Conservation (phyloP, 768 basidiomycete genomes). For the Macrolepiota dolichaula region DNA sequence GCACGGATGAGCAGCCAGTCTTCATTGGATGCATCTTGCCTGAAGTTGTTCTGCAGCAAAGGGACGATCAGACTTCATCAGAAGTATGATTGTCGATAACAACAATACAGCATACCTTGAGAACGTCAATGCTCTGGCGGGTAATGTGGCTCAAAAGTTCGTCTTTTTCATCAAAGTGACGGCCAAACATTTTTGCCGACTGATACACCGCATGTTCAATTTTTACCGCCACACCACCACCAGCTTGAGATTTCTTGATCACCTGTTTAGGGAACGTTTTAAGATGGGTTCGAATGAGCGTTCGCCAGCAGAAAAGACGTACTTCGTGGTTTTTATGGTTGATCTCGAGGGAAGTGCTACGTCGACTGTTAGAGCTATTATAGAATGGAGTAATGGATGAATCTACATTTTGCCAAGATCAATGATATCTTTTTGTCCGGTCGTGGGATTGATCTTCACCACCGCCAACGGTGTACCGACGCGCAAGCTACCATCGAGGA, state of each 20-base stretch:
- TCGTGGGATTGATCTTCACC: constrained; percentile 84
- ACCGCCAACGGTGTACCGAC: constrained; percentile 95
- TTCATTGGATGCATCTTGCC: constrained; percentile 82
- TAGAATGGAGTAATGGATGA: not conserved
- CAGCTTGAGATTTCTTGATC: constrained; percentile 92
- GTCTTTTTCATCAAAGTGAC: constrained; percentile 96
- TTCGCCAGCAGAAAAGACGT: constrained; percentile 19
- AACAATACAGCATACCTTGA: constrained; percentile 60
- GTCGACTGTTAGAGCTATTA: not conserved
- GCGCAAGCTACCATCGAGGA: constrained; percentile 87
- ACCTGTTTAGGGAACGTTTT: constrained; percentile 42
- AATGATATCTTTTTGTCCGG: constrained; percentile 88
- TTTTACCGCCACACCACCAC: constrained; percentile 96
- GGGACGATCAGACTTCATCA: not conserved
- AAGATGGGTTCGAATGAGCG: not conserved
- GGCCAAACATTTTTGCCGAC: constrained; percentile 91
- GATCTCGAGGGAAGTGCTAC: constrained; percentile 92
- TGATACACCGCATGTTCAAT: constrained; percentile 97
- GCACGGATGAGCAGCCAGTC: constrained; percentile 93
- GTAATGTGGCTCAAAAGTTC: constrained; percentile 90
- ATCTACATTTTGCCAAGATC: constrained; percentile 92
- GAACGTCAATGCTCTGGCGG: constrained; percentile 89
- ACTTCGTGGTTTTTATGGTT: constrained; percentile 91
- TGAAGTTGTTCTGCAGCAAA: constrained; percentile 67
- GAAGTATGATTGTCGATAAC: not conserved